These are phyloP conservation scores for Myriosclerotinia scirpicola DNA, from an alignment of 2,329 filamentous ascomycete species.

Conservation along the genomic window DNA sequence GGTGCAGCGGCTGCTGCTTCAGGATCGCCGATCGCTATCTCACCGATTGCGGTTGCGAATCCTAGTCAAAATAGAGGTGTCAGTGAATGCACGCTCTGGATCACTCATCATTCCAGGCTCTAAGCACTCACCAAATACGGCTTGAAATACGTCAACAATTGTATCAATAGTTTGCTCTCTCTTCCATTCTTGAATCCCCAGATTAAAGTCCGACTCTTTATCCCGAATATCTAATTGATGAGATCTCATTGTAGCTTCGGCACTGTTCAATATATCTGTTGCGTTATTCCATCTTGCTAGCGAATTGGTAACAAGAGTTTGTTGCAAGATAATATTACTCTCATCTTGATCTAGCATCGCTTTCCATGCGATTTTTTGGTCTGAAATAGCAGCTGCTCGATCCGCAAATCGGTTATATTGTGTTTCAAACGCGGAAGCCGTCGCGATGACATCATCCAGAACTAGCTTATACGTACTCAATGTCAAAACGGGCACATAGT, in stretches of 20 bases:
- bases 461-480: neutral
- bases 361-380: constrained; percentile 11
- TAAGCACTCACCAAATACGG: neutral
- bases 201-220: neutral
- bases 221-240: neutral
- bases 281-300: constrained; percentile 1
- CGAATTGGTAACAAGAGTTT: constrained; percentile 1
- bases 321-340: neutral
- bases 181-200: neutral
- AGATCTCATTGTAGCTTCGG: neutral
- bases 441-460: neutral
- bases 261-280: neutral
- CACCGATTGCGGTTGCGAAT: constrained; percentile 8
- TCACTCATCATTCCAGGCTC: neutral
- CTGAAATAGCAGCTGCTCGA: neutral
- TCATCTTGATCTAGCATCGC: neutral
- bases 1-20: constrained; percentile 3
- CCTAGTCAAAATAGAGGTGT: neutral
- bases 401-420: constrained; percentile 13
- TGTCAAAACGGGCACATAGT: neutral
- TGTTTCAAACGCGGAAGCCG: constrained; percentile 1
- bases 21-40: neutral
- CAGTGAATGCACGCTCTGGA: neutral
- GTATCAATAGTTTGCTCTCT: neutral
- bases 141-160: neutral